Evolutionary conservation across 2,329 filamentous ascomycete genomes (phyloP).

Genomic region (Arthrobotrys sinensis): DNA sequence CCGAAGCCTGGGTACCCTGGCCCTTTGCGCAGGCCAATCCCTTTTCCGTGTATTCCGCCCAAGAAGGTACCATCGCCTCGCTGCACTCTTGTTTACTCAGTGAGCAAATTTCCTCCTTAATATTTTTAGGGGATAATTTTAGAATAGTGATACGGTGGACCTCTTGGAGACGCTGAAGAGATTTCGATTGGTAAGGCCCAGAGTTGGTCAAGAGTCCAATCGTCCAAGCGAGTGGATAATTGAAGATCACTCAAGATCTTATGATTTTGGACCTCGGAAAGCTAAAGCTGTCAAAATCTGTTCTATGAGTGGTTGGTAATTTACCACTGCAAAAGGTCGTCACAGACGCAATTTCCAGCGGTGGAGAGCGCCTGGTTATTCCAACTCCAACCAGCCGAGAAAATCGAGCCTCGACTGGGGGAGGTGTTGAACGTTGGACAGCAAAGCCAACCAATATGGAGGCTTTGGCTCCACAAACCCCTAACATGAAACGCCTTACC

Average conservation of each 20-base stretch:
- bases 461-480: slow-evolving; percentile 27
- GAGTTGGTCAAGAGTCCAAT: slow-evolving; percentile 9
- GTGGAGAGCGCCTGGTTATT: slow-evolving; percentile 31
- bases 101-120: slow-evolving; percentile 58
- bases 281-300: slow-evolving; percentile 48
- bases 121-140: slow-evolving; percentile 46
- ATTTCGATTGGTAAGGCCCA: slow-evolving; percentile 39
- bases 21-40: neutral
- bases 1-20: slow-evolving; percentile 28
- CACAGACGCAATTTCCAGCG: slow-evolving; percentile 39
- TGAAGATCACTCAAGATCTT: slow-evolving; percentile 36
- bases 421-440: slow-evolving; percentile 44
- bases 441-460: slow-evolving; percentile 36
- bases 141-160: slow-evolving; percentile 30
- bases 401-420: slow-evolving; percentile 26
- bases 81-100: slow-evolving; percentile 18
- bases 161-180: neutral
- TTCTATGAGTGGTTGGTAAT: slow-evolving; percentile 42
- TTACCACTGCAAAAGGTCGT: slow-evolving; percentile 42
- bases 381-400: slow-evolving; percentile 35
- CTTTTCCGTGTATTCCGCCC: slow-evolving; percentile 38
- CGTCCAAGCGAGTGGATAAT: slow-evolving; percentile 31
- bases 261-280: slow-evolving; percentile 32
- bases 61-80: slow-evolving; percentile 27
- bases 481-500: slow-evolving; percentile 57